phyloP scores from a whole-genome alignment of 495 filamentous ascomycete genomes.

The Penicillium diatomitis region DNA sequence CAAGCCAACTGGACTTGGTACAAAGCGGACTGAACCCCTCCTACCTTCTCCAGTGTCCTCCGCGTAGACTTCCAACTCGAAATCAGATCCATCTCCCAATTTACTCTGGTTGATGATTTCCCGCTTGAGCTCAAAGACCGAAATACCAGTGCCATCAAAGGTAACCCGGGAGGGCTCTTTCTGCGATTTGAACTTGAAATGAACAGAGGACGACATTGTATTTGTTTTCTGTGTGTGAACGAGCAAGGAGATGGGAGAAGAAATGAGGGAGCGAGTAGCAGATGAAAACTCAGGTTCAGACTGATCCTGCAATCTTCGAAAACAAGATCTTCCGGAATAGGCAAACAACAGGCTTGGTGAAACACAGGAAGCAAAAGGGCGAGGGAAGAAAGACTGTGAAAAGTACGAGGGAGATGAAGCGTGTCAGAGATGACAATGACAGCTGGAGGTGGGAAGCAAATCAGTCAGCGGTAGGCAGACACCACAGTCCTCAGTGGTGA shows the following conservation, averaged over 20 bases:
- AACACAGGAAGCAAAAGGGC: neutral
- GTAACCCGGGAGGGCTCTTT: conserved; percentile 89
- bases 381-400: neutral
- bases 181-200: conserved; percentile 99
- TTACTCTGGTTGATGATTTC: conserved; percentile 93
- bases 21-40: conserved; percentile 8
- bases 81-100: conserved; percentile 93
- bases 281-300: conserved; percentile 25
- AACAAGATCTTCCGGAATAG: conserved; percentile 16
- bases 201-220: conserved; percentile 93
- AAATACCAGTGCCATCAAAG: conserved; percentile 97
- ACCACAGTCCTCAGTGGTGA: no score
- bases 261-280: neutral
- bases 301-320: conserved; percentile 15
- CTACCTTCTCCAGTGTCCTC: conserved; percentile 88
- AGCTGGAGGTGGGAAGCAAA: neutral
- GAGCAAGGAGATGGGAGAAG: conserved; percentile 5
- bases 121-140: conserved; percentile 95
- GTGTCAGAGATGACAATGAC: neutral
- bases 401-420: neutral
- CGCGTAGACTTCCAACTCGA: conserved; percentile 87
- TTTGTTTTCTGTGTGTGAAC: conserved; percentile 38
- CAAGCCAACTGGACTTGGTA: no score
- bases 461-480: neutral
- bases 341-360: conserved; percentile 15